Percentiles rank a stretch among this genome's conserved stretches.
These are phyloP conservation scores for Claviceps africana DNA, from an alignment of 2,329 filamentous ascomycete genomes.

Conservation along the genomic window DNA sequence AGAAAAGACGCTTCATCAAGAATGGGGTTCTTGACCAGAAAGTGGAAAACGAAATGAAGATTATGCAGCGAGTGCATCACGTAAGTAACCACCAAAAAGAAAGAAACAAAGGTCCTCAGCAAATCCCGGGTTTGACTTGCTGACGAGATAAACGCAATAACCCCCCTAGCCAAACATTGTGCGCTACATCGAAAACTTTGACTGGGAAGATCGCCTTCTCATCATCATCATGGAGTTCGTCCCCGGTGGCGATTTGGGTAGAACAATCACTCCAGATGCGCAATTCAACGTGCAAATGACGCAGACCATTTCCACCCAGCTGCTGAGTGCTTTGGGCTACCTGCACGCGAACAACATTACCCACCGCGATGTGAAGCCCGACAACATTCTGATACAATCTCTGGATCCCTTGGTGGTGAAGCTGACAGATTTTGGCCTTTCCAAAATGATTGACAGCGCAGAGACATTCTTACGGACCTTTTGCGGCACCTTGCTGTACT, in stretches of 20 bases:
- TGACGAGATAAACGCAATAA: background rate
- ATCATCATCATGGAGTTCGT: constrained; percentile 98
- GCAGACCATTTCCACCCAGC: constrained; percentile 59
- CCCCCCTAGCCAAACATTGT: constrained; percentile 64
- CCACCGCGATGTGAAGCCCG: constrained; percentile 95
- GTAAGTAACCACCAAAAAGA: constrained; percentile 34
- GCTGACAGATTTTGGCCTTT: constrained; percentile 89
- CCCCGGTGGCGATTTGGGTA: constrained; percentile 67
- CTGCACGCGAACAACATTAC: constrained; percentile 81
- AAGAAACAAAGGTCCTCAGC: background rate
- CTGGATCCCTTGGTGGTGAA: constrained; percentile 68
- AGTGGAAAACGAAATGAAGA: constrained; percentile 92
- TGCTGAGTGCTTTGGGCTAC: constrained; percentile 72
- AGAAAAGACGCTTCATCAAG: constrained; percentile 87
- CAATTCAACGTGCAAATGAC: constrained; percentile 53
- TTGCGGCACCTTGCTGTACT: constrained; percentile 89
- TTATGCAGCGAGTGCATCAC: constrained; percentile 78
- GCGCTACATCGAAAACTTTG: constrained; percentile 76
- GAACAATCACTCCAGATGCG: constrained; percentile 48
- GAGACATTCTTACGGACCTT: constrained; percentile 93
- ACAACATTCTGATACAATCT: constrained; percentile 81
- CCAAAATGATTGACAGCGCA: constrained; percentile 81
- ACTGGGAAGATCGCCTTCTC: constrained; percentile 67
- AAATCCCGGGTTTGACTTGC: background rate
- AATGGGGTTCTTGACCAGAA: constrained; percentile 81